Evolutionary conservation across 495 filamentous ascomycete genomes (phyloP).

Genomic region (Hypoxylon intermedium): DNA sequence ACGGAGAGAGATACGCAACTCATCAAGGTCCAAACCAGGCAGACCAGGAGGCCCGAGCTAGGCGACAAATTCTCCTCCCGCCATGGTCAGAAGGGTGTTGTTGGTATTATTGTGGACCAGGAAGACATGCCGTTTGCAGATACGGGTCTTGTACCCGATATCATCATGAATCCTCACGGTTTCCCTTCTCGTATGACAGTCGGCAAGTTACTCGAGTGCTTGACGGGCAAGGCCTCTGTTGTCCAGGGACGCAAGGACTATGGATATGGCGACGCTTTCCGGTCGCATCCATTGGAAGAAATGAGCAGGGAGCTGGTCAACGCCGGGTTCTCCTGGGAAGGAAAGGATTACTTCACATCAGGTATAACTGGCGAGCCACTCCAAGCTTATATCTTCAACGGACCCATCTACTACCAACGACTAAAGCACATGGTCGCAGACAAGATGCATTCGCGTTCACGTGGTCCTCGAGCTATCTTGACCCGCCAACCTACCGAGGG

Average conservation of each 20-base stretch:
- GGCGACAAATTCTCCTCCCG: conserved; percentile 99
- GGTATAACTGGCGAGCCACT: conserved; percentile 94
- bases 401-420: conserved; percentile 99
- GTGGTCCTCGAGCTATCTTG: conserved; percentile 86
- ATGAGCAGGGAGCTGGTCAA: conserved; percentile 85
- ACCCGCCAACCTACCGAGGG: conserved; percentile 98
- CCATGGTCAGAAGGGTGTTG: conserved; percentile 98
- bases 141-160: conserved; percentile 86
- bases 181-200: conserved; percentile 99
- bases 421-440: conserved; percentile 99
- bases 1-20: conserved; percentile 82
- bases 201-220: conserved; percentile 94
- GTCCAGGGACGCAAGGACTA: conserved; percentile 77
- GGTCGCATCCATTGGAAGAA: conserved; percentile 87
- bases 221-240: conserved; percentile 93
- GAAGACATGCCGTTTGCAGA: conserved; percentile 98
- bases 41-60: conserved; percentile 90
- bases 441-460: conserved; percentile 96
- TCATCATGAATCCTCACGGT: conserved; percentile 99
- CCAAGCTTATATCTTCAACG: conserved; percentile 96
- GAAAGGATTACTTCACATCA: conserved; percentile 93
- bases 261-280: conserved; percentile 91
- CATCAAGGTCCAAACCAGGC: conserved; percentile 89
- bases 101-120: conserved; percentile 93
- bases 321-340: conserved; percentile 91